Evolutionary conservation across 1,284 basidiomycete genomes (phyloP), one percentile per base, ranked within the genome.

Genomic region (Ceratobasidium sp.): DNA sequence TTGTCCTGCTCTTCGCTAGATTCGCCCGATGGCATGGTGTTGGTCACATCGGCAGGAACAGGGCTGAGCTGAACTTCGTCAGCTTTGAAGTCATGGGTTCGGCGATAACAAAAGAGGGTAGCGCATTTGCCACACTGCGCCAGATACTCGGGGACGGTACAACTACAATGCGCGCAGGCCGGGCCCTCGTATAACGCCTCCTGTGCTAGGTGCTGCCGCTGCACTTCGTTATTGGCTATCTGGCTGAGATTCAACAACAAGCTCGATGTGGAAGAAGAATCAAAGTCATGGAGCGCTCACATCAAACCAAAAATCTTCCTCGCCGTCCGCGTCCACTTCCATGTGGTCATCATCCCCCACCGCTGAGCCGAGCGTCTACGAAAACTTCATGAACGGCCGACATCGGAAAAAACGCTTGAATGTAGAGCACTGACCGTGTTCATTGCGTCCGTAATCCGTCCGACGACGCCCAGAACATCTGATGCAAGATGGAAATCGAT

Each of bases 281-380:
- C 12, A 59, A 18, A 64, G 8, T 60, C 35, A n/a, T 12, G 20
- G 5, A 30, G 35, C 10, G 30, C 69, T 71, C 23, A 74, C 70
- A 23, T 74, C 70, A 20, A 59, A 59, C 70, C 70, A 74, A n/a
- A 74, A 50, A 30, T 74, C 70, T 1, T 20, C 3, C 6, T 74
- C 70, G 44, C 48, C 46, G 23, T 57, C 7, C n/a, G 46, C 69
- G 16, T 12, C 23, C n/a, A 20, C 27, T 30, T 30, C 27, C 27
- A 30, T 35, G 4, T 10, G 27, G 27, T 46, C 57, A 7, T 18
- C 57, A 6, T 6, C 41, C 16, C 27, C 27, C 27, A 30, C 27
- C 27, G n/a, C 7, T 14, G 41, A 59, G 30, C n/a, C 18, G 30
- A 35, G 10, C 12, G 14, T 4, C 41, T 41, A 41, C 12, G n/a